These are phyloP conservation scores for Medicago ruthenica DNA, from an alignment of 306 rosid genomes.

Conservation along the genomic window DNA sequence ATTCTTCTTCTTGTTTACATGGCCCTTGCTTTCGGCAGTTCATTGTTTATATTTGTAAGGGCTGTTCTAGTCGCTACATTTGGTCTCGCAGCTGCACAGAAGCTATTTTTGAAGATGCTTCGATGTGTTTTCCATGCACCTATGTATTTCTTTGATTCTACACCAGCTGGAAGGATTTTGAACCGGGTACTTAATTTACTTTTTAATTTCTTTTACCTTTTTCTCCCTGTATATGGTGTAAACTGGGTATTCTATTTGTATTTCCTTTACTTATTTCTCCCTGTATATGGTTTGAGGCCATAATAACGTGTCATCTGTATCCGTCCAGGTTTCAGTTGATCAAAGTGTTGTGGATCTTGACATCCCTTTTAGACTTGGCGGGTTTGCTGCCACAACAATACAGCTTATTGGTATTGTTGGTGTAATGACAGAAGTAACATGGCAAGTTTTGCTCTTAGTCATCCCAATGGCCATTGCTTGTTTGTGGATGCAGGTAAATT, in stretches of 20 bases:
- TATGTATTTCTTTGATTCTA: conserved; percentile 98
- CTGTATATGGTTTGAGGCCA: conserved; percentile 20
- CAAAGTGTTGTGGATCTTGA: conserved; percentile 99
- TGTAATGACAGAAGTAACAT: conserved; percentile 93
- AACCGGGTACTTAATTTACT: conserved; percentile 72
- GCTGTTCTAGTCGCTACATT: conserved; percentile 95
- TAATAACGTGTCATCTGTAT: conserved; percentile 41
- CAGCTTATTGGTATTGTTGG: conserved; percentile 97
- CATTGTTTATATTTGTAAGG: conserved; percentile 91
- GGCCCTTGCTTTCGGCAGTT: conserved; percentile 98
- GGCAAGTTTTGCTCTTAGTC: conserved; percentile 97
- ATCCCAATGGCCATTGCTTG: conserved; percentile 96
- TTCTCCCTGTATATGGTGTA: conserved; percentile 19
- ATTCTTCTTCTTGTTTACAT: conserved; percentile 85
- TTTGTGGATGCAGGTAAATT: conserved; percentile 98
- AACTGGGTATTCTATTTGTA: conserved; percentile 64
- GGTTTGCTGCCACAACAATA: conserved; percentile 95
- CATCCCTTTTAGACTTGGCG: conserved; percentile 99
- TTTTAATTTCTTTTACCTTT: conserved; percentile 6
- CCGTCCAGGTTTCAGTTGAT: conserved; percentile 85
- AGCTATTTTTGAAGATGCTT: conserved; percentile 90
- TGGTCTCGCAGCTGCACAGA: conserved; percentile 98
- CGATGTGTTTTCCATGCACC: conserved; percentile 92
- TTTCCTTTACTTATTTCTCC: conserved; percentile 19
- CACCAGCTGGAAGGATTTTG: conserved; percentile 98